Conservation (phyloP, 1,139 yeast species). For the Pichia sp. region DNA sequence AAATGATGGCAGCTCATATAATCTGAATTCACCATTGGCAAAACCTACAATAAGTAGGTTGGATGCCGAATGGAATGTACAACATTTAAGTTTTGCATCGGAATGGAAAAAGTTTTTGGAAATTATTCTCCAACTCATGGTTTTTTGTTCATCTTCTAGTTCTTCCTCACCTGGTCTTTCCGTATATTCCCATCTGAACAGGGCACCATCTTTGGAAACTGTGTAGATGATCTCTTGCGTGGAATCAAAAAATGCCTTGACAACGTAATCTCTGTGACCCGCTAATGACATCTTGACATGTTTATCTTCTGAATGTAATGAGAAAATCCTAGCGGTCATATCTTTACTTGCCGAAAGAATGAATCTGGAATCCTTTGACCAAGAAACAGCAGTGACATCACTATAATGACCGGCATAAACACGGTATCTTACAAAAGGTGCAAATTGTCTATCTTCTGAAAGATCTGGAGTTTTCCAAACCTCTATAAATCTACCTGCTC, state of each 20-base stretch:
- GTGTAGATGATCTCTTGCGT: conserved; percentile 88
- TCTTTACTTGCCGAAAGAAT: conserved; percentile 84
- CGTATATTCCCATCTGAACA: conserved; percentile 84
- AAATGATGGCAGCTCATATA: conserved; percentile 81
- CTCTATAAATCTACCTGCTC: conserved; percentile 74
- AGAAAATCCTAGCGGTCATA: conserved; percentile 81
- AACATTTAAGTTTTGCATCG: conserved; percentile 69
- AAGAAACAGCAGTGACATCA: conserved; percentile 67
- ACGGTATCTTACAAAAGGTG: conserved; percentile 89
- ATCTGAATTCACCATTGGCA: conserved; percentile 79
- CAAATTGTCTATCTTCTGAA: conserved; percentile 74
- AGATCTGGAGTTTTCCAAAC: conserved; percentile 89
- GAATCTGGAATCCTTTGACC: conserved; percentile 90
- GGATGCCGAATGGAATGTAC: conserved; percentile 69
- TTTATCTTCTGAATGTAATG: conserved; percentile 65
- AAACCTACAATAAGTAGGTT: conserved; percentile 85
- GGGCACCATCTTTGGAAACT: conserved; percentile 89
- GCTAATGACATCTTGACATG: conserved; percentile 80
- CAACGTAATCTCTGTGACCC: conserved; percentile 87
- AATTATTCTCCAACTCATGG: conserved; percentile 70
- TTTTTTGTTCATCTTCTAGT: conserved; percentile 29
- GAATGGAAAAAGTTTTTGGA: conserved; percentile 68
- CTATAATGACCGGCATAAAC: conserved; percentile 90
- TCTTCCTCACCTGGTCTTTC: conserved; percentile 37
- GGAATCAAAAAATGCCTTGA: conserved; percentile 77